These are phyloP conservation scores for Phytophthora pseudosyringae DNA, from an alignment of 352 stramenopile species.

Conservation along the genomic window DNA sequence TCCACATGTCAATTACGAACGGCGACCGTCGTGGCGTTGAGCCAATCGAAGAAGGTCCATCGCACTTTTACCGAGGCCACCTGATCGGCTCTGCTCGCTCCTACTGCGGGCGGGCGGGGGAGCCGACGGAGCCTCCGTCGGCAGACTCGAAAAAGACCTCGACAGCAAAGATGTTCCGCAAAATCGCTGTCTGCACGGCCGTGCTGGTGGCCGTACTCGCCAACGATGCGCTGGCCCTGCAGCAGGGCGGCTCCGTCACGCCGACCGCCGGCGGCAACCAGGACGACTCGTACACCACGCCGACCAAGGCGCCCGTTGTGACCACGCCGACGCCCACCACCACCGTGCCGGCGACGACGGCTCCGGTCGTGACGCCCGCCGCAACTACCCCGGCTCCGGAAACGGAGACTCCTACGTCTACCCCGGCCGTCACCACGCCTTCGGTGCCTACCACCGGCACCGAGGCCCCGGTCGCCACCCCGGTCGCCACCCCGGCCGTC, in stretches of 20 bases:
- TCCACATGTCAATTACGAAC: constrained; percentile 31
- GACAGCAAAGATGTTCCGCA: constrained; percentile 50
- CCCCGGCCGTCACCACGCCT: constrained; percentile 6
- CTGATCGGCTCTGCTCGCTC: background rate
- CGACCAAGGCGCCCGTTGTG: constrained; percentile 24
- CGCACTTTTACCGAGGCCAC: constrained; percentile 34
- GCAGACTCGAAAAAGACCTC: constrained; percentile 49
- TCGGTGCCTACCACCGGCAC: constrained; percentile 6
- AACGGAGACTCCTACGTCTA: constrained; percentile 10
- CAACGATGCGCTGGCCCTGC: constrained; percentile 35
- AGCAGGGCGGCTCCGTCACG: constrained; percentile 27
- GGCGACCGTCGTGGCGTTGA: constrained; percentile 36
- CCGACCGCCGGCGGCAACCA: constrained; percentile 13
- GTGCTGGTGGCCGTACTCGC: constrained; percentile 50
- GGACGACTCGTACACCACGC: constrained; percentile 32
- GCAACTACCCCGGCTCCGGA: constrained; percentile 16
- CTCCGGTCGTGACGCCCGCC: background rate
- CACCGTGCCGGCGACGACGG: background rate
- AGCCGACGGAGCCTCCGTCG: constrained; percentile 4
- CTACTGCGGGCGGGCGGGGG: background rate
- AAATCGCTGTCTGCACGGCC: constrained; percentile 46
- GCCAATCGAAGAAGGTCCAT: constrained; percentile 10
- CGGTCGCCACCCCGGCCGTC: background rate
- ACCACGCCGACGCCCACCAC: constrained; percentile 17
- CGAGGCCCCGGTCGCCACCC: background rate